Conservation (phyloP, 805 yeast species). For the Saturnispora zaruensis region DNA sequence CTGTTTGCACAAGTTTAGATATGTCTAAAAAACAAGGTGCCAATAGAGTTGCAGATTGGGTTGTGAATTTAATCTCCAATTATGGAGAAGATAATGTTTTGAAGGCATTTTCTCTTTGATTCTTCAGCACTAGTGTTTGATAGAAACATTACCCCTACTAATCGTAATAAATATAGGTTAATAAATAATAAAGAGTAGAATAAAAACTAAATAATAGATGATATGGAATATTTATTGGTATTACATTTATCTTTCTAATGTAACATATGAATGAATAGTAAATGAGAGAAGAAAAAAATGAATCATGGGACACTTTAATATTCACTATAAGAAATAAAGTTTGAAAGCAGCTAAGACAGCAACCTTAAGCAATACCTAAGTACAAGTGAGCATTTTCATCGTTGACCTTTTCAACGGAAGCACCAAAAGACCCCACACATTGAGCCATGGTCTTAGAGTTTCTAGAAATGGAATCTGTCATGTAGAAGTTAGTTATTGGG, state of each 20-base stretch:
- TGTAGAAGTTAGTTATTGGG: slow-evolving; percentile 76
- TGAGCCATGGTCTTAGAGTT: slow-evolving; percentile 87
- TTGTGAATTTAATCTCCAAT: slow-evolving; percentile 13
- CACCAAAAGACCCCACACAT: slow-evolving; percentile 67
- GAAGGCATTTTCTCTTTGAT: not conserved
- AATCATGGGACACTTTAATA: slow-evolving; percentile 2
- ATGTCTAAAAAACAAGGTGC: slow-evolving; percentile 31
- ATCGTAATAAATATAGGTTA: slow-evolving; percentile 5
- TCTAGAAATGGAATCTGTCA: slow-evolving; percentile 81
- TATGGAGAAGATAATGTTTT: slow-evolving; percentile 8
- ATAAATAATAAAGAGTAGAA: slow-evolving; percentile 1
- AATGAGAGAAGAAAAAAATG: not conserved
- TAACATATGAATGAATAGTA: slow-evolving; percentile 1
- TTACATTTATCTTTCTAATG: not conserved
- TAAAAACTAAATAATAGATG: slow-evolving; percentile 3
- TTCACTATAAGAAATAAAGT: slow-evolving; percentile 2
- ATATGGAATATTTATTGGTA: not conserved
- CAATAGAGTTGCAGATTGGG: slow-evolving; percentile 32
- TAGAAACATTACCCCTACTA: not conserved
- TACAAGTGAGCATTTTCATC: slow-evolving; percentile 36
- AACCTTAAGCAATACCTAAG: slow-evolving; percentile 25
- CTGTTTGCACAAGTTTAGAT: slow-evolving; percentile 29
- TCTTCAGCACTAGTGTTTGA: not conserved
- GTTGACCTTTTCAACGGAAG: slow-evolving; percentile 49
- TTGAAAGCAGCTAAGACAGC: not conserved